Evolutionary conservation across 75 land plant genomes (phyloP).

Genomic region (Pinus taeda): DNA sequence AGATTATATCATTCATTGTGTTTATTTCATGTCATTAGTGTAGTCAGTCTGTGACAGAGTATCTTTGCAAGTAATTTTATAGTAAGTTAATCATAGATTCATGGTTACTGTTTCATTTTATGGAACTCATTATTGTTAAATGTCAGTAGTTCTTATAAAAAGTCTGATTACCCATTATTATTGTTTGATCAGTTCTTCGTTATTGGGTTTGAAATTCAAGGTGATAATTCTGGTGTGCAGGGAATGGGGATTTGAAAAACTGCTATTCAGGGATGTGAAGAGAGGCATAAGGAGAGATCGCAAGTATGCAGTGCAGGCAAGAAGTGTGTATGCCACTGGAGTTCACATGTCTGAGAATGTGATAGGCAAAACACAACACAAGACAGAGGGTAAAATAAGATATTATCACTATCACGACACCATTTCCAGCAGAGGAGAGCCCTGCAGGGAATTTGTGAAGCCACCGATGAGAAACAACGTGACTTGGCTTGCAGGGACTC

Average conservation of each 20-base stretch:
- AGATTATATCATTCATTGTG: too few relatives aligned
- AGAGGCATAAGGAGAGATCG: conserved; percentile 64
- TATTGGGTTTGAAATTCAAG: neutral
- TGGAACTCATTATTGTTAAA: too few relatives aligned
- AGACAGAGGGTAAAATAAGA: conserved; percentile 35
- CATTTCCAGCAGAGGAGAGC: conserved; percentile 47
- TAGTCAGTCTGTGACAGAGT: too few relatives aligned
- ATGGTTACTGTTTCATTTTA: too few relatives aligned
- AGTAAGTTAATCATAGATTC: too few relatives aligned
- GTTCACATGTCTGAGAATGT: conserved; percentile 83
- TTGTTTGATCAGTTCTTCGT: neutral
- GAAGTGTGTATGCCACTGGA: conserved; percentile 68
- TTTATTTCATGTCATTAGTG: too few relatives aligned
- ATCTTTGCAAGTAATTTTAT: too few relatives aligned
- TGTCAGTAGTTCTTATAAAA: too few relatives aligned
- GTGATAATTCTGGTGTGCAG: conserved; percentile 20
- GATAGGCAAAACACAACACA: conserved; percentile 43
- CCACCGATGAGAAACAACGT: conserved; percentile 14
- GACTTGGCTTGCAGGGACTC: conserved; percentile 28
- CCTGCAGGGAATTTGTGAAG: conserved; percentile 45
- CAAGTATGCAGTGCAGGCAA: conserved; percentile 82
- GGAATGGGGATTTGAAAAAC: conserved; percentile 92
- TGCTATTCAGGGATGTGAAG: conserved; percentile 69
- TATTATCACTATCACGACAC: conserved; percentile 87
- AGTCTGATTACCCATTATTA: too few relatives aligned